Percentiles rank a stretch among this genome's conserved stretches.
Conservation (phyloP, 768 basidiomycete genomes). For the Austroboletus eburneus region DNA sequence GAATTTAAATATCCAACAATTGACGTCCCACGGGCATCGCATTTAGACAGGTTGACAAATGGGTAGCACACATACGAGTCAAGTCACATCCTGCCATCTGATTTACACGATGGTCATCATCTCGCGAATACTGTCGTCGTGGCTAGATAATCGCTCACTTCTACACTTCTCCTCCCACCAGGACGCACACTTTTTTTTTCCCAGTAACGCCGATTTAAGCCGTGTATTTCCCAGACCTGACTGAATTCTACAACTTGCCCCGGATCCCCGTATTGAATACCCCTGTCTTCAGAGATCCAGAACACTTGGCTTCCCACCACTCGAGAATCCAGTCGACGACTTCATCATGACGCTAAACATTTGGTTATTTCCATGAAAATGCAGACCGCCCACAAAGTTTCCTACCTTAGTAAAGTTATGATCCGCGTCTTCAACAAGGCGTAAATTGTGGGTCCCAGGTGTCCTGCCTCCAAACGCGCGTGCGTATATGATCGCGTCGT, state of each 20-base stretch:
- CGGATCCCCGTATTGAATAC: constrained; percentile 57
- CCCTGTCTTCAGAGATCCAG: constrained; percentile 52
- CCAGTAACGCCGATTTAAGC: background rate
- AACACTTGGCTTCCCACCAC: constrained; percentile 55
- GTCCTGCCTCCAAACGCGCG: constrained; percentile 50
- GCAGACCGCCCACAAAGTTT: background rate
- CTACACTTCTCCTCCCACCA: background rate
- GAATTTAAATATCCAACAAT: no score
- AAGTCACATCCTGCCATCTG: no score
- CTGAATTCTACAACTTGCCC: constrained; percentile 40
- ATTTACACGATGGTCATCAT: no score
- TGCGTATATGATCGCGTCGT: constrained; percentile 69
- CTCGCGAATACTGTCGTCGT: background rate
- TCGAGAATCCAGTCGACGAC: constrained; percentile 63
- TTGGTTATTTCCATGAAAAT: constrained; percentile 1
- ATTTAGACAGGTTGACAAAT: no score
- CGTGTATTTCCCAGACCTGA: background rate
- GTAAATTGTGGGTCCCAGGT: constrained; percentile 68
- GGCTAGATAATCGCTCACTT: background rate
- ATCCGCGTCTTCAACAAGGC: constrained; percentile 69
- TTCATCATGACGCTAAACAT: constrained; percentile 52
- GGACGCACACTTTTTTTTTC: background rate
- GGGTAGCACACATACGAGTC: no score
- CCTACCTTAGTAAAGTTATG: constrained; percentile 70
- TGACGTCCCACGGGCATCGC: no score